Conservation (phyloP, 768 basidiomycete genomes). For the Cyclocybe cylindracea region DNA sequence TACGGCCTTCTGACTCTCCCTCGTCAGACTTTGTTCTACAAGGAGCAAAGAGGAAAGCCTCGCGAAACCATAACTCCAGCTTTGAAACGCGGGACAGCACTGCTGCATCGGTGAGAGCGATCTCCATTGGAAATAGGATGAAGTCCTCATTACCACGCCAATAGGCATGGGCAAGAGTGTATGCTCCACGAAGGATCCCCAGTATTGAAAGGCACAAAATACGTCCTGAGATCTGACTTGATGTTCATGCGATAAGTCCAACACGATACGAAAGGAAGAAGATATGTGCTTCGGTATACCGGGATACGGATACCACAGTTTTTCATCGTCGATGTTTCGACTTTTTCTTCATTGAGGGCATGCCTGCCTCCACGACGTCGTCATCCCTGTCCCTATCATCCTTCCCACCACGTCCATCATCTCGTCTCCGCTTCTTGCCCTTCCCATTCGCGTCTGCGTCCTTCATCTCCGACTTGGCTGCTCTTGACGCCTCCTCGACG, state of each 20-base stretch:
- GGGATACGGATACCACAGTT: background rate
- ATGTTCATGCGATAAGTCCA: slow-evolving; percentile 49
- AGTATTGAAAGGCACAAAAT: slow-evolving; percentile 65
- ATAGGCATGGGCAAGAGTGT: slow-evolving; percentile 72
- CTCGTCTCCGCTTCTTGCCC: slow-evolving; percentile 40
- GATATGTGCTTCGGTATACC: too few species aligned
- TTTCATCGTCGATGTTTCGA: slow-evolving; percentile 39
- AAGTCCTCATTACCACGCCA: background rate
- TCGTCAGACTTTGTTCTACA: slow-evolving; percentile 69
- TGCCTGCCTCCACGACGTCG: slow-evolving; percentile 87
- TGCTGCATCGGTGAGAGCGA: slow-evolving; percentile 58
- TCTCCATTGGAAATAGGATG: too few species aligned
- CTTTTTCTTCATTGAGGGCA: slow-evolving; percentile 65
- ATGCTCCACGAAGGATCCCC: slow-evolving; percentile 71
- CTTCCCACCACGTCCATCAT: slow-evolving; percentile 49
- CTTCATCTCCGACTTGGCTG: slow-evolving; percentile 76
- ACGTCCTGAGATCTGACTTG: slow-evolving; percentile 70
- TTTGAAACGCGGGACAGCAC: slow-evolving; percentile 60
- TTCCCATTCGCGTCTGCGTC: slow-evolving; percentile 62
- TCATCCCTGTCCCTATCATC: slow-evolving; percentile 92
- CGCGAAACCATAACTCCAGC: slow-evolving; percentile 51
- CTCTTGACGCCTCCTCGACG: slow-evolving; percentile 80
- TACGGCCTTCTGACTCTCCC: background rate
- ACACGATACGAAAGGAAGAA: background rate
- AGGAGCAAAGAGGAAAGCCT: slow-evolving; percentile 49